These are phyloP conservation scores for Phialophora chinensis DNA, from an alignment of 2,329 filamentous ascomycete genomes.

Conservation along the genomic window DNA sequence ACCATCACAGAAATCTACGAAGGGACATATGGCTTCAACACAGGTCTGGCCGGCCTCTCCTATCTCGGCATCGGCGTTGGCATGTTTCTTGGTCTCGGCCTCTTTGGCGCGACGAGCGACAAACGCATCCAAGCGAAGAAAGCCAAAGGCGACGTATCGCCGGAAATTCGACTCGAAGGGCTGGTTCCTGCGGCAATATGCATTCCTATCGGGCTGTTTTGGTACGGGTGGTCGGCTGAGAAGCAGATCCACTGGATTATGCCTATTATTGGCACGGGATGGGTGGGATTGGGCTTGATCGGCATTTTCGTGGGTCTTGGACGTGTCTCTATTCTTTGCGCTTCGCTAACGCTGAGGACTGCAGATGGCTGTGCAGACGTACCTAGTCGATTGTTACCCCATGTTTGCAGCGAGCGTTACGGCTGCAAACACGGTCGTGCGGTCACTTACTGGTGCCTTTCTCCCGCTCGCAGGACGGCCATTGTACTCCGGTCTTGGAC, in stretches of 20 bases:
- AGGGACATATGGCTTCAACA: conserved; percentile 61
- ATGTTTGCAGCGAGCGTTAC: conserved; percentile 55
- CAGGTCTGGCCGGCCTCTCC: conserved; percentile 62
- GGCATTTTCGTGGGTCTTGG: conserved; percentile 35
- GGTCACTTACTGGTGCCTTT: conserved; percentile 53
- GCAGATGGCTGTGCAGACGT: conserved; percentile 41
- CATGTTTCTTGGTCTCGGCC: conserved; percentile 59
- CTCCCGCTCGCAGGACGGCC: conserved; percentile 57
- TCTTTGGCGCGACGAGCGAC: conserved; percentile 54
- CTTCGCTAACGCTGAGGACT: conserved; percentile 17
- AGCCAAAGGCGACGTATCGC: conserved; percentile 41
- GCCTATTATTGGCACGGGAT: conserved; percentile 51
- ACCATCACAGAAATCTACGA: conserved; percentile 65
- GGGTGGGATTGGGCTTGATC: conserved; percentile 48
- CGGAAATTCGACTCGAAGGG: conserved; percentile 62
- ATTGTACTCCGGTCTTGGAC: conserved; percentile 46
- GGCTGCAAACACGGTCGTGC: conserved; percentile 55
- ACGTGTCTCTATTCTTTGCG: neutral
- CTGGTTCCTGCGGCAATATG: conserved; percentile 57
- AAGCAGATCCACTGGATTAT: conserved; percentile 52
- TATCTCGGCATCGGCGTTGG: conserved; percentile 66
- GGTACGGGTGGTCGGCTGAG: conserved; percentile 54
- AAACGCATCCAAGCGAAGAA: conserved; percentile 44
- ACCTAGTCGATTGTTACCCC: conserved; percentile 49
- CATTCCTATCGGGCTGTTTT: conserved; percentile 54